phyloP scores from a whole-genome alignment of 179 eudicot genomes.

The Spergularia azorica region DNA sequence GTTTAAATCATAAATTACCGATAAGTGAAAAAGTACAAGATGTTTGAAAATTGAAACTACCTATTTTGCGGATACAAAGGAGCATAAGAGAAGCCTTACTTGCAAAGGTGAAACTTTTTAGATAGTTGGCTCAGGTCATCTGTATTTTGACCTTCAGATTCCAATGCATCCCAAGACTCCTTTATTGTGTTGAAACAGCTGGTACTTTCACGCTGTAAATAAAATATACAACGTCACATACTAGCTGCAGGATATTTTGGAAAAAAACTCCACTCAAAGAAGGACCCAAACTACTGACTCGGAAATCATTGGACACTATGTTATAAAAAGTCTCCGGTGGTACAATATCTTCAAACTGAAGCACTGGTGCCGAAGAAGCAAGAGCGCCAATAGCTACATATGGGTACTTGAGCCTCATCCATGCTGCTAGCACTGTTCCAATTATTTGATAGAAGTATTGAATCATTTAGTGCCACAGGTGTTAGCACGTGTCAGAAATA shows the following conservation, averaged over 20 bases:
- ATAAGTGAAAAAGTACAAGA: slow-evolving; percentile 9
- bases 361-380: slow-evolving; percentile 92
- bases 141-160: slow-evolving; percentile 43
- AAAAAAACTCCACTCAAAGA: neutral
- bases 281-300: slow-evolving; percentile 40
- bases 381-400: slow-evolving; percentile 86
- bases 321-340: slow-evolving; percentile 78
- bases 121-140: slow-evolving; percentile 64
- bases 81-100: slow-evolving; percentile 34
- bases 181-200: slow-evolving; percentile 87
- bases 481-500: neutral
- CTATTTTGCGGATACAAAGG: neutral
- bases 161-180: slow-evolving; percentile 68
- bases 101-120: slow-evolving; percentile 64
- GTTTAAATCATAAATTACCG: slow-evolving; percentile 1
- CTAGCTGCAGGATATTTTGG: neutral
- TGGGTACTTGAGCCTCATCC: slow-evolving; percentile 98
- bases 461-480: neutral
- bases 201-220: slow-evolving; percentile 64
- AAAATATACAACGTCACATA: neutral
- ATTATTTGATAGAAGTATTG: neutral
- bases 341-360: slow-evolving; percentile 91
- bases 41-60: neutral
- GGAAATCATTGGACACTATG: slow-evolving; percentile 73
- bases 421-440: slow-evolving; percentile 84